Base-by-base conservation (phyloP, 495 filamentous ascomycete genomes). In the Neurospora sp. region DNA sequence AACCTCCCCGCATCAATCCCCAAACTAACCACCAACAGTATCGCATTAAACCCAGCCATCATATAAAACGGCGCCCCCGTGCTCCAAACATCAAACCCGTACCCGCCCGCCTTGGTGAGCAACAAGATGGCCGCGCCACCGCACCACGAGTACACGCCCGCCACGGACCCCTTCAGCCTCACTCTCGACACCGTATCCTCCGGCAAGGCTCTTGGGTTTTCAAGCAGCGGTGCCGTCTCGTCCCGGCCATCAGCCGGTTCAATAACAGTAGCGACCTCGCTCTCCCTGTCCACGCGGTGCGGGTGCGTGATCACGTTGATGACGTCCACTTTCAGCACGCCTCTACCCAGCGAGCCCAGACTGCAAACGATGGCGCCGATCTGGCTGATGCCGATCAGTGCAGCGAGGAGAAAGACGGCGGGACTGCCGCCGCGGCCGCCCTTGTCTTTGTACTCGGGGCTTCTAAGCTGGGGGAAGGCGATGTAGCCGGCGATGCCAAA, bases 361-460 rank as follows among this genome's bases (percentile, higher is more conserved):
- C 92, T 95, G 80, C 94, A 96, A 0, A 99, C 96, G 73, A 99
- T 98, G 12, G 93, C 89, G 8, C 95, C 96, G 71, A 99, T 98
- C 81, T 99, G 96, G 74, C 90, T 93, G 70, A 96, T 86, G 3
- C 96, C 96, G 27, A 98, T 85, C 14, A 97, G 78, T 3, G 89
- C 87, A 70, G 93, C 93, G 20, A 93, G 85, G n/a, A 92, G 53
- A 76, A 97, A 94, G 3, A 95, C 89, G 14, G 81, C 86, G 0
- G 87, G 84, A 44, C 83, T 89, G 8, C 91, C 91, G 69, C 88
- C 86, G 27, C 88, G 82, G 17, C 86, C 86, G 16, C 86, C 78
- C 0, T 82, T 81, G 68, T 90, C 82, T 69, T 85, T 86, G 69
- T 86, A 88, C 75, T 94, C 89, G 1, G 94, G 94, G 75, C 88